A percentile compares a stretch with the other conserved stretches of the same genome.
Evolutionary conservation across 2,329 filamentous ascomycete genomes (phyloP).

Genomic region (Mycogone perniciosa): DNA sequence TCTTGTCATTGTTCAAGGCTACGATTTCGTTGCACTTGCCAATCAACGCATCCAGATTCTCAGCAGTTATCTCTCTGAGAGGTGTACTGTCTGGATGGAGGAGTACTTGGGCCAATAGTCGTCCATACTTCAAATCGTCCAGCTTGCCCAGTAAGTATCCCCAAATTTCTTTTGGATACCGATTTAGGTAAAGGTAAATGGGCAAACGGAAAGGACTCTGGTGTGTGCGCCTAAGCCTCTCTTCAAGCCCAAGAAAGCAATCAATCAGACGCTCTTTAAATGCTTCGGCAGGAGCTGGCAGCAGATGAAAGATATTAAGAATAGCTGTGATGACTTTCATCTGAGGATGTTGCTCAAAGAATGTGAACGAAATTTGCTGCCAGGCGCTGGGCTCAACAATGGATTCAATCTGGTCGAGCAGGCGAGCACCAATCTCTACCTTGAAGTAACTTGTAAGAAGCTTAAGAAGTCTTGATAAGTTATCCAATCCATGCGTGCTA

Average conservation of each 20-base stretch:
- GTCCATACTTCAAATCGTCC: constrained; percentile 79
- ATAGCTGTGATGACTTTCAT: constrained; percentile 96
- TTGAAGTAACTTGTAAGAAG: constrained; percentile 98
- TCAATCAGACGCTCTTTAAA: constrained; percentile 90
- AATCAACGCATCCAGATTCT: constrained; percentile 67
- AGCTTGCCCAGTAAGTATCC: constrained; percentile 70
- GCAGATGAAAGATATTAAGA: constrained; percentile 93
- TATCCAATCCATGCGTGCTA: constrained; percentile 83
- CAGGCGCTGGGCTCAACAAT: constrained; percentile 76
- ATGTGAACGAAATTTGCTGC: constrained; percentile 87
- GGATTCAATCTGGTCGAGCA: constrained; percentile 90
- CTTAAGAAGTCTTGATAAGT: constrained; percentile 80
- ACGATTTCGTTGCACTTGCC: constrained; percentile 58
- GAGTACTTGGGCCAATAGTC: constrained; percentile 85
- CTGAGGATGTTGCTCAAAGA: constrained; percentile 84
- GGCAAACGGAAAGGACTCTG: constrained; percentile 88
- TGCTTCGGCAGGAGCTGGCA: constrained; percentile 80
- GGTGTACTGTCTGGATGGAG: constrained; percentile 66
- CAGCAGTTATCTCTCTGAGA: constrained; percentile 67
- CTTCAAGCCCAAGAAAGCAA: constrained; percentile 82
- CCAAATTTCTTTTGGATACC: constrained; percentile 87
- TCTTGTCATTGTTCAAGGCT: constrained; percentile 62
- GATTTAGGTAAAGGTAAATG: constrained; percentile 86
- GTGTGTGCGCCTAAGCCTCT: constrained; percentile 75
- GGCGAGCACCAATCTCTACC: constrained; percentile 85